Conservation (phyloP, 257 asterid species). For the Solanum megistacrolobum region DNA sequence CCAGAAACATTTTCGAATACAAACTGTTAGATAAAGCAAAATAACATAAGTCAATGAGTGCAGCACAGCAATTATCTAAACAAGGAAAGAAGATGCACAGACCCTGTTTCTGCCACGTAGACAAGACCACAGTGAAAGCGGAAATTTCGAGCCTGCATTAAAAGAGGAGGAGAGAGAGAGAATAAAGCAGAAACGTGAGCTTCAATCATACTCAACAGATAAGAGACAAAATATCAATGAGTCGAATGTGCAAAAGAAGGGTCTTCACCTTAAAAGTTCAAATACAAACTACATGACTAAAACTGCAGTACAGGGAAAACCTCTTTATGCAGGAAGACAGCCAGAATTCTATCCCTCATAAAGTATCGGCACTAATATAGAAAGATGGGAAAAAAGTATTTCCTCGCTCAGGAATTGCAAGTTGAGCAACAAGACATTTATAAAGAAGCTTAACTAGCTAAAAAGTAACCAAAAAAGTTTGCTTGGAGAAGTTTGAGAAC, state of each 20-base stretch:
- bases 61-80: background rate
- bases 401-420: background rate
- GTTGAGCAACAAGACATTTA: background rate
- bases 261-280: background rate
- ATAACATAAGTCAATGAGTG: background rate
- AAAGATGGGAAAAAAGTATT: background rate
- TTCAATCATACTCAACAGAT: background rate
- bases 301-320: background rate
- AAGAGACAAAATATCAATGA: background rate
- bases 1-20: background rate
- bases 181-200: background rate
- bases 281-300: background rate
- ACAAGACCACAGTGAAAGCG: conserved; percentile 95
- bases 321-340: background rate
- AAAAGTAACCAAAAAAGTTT: background rate
- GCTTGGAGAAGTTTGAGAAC: background rate
- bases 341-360: background rate
- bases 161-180: background rate
- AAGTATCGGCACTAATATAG: background rate
- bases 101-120: conserved; percentile 98
- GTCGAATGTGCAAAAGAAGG: background rate
- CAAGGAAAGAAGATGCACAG: conserved; percentile 3
- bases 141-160: conserved; percentile 91
- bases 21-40: background rate
- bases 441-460: background rate